Evolutionary conservation across 306 rosid genomes (phyloP).

Genomic region (Amphicarpaea edgeworthii): DNA sequence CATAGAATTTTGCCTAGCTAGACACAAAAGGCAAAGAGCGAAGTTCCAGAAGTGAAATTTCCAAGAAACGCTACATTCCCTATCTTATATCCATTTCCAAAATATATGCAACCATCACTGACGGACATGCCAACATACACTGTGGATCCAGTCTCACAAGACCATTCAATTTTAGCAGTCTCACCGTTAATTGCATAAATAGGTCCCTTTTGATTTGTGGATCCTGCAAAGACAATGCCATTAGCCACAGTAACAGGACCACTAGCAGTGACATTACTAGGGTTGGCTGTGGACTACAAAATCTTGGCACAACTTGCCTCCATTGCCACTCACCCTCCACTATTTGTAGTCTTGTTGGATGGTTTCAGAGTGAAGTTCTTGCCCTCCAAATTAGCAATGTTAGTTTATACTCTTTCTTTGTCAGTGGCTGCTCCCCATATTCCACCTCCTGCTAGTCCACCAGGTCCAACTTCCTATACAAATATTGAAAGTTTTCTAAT

Average conservation of each 20-base stretch:
- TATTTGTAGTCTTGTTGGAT: constrained; percentile 41
- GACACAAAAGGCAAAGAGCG: constrained; percentile 39
- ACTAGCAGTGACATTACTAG: constrained; percentile 44
- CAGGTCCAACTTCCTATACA: constrained; percentile 58
- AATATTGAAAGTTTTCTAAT: background rate
- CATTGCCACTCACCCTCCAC: constrained; percentile 77
- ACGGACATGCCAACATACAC: constrained; percentile 65
- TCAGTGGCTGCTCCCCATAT: constrained; percentile 74
- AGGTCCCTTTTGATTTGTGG: constrained; percentile 50
- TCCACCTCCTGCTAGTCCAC: constrained; percentile 61
- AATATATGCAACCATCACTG: constrained; percentile 63
- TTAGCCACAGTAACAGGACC: constrained; percentile 69
- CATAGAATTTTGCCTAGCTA: background rate
- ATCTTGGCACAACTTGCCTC: constrained; percentile 54
- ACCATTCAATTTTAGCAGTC: constrained; percentile 60
- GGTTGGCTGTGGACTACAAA: constrained; percentile 61
- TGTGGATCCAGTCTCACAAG: constrained; percentile 56
- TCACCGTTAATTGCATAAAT: constrained; percentile 57
- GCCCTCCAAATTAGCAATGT: constrained; percentile 50
- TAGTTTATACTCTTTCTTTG: constrained; percentile 55
- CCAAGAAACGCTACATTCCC: background rate
- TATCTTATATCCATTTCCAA: constrained; percentile 60
- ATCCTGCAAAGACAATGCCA: constrained; percentile 67
- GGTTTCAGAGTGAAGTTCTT: constrained; percentile 66
- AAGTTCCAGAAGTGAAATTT: constrained; percentile 13